Percentiles rank a stretch among this genome's conserved stretches.
Evolutionary conservation across 2,329 filamentous ascomycete genomes (phyloP).

Genomic region (Aurifilum marmelostoma): DNA sequence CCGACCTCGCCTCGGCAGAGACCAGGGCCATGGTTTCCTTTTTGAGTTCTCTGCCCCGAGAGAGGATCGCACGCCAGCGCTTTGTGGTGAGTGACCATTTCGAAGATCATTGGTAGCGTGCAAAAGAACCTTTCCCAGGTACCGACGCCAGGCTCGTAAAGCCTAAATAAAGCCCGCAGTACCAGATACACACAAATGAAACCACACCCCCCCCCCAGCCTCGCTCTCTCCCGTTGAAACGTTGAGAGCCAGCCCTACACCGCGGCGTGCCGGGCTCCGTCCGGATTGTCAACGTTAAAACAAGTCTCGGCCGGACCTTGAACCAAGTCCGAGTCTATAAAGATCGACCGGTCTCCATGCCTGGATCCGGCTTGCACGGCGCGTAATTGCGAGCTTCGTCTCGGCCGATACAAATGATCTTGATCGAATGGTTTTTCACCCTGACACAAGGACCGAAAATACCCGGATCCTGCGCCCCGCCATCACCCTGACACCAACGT

Average conservation of each 20-base stretch:
- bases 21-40: slow-evolving; percentile 19
- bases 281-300: background rate
- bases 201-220: too few species aligned
- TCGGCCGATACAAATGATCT: background rate
- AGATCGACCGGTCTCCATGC: slow-evolving; percentile 7
- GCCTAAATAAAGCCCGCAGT: background rate
- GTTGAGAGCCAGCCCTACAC: background rate
- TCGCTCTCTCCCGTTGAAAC: background rate
- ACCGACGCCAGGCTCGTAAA: background rate
- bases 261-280: background rate
- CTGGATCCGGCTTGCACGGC: slow-evolving; percentile 4
- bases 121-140: slow-evolving; percentile 10
- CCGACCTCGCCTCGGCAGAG: slow-evolving; percentile 25
- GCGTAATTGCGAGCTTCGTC: slow-evolving; percentile 10
- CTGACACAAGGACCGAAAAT: slow-evolving; percentile 16
- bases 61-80: slow-evolving; percentile 11
- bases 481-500: background rate
- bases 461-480: slow-evolving; percentile 6
- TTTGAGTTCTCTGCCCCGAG: slow-evolving; percentile 22
- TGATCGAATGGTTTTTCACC: slow-evolving; percentile 6
- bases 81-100: background rate
- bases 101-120: background rate
- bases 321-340: background rate
- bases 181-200: background rate
- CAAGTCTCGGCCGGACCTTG: slow-evolving; percentile 7